These are phyloP conservation scores for Udeniomyces megalosporus DNA, from an alignment of 768 basidiomycete species.

Conservation along the genomic window DNA sequence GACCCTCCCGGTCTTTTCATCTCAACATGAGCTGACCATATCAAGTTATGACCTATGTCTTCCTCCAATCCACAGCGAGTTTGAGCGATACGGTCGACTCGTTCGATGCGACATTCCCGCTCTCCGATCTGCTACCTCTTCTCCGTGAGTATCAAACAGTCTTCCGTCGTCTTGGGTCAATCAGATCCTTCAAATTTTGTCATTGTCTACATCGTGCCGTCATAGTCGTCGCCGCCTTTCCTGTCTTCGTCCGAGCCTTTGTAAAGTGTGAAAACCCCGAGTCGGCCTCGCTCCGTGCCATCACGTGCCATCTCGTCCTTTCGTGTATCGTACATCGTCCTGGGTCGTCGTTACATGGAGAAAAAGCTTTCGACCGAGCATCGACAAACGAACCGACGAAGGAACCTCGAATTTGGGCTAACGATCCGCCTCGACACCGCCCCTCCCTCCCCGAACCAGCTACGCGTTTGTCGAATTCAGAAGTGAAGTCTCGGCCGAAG, in stretches of 20 bases:
- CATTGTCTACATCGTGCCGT: background rate
- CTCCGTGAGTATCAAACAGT: conserved; percentile 10
- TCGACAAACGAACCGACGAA: background rate
- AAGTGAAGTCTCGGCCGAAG: conserved; percentile 2
- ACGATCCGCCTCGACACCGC: background rate
- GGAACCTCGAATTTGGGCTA: background rate
- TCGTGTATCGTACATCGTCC: background rate
- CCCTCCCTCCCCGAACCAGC: background rate
- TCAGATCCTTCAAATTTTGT: background rate
- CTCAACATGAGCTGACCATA: background rate
- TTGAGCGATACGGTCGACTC: conserved; percentile 9
- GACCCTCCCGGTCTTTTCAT: background rate
- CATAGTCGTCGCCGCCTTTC: background rate
- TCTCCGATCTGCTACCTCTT: background rate
- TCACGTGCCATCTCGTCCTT: background rate
- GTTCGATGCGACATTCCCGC: conserved; percentile 13
- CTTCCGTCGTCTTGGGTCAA: too few relatives aligned
- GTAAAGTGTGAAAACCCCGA: too few relatives aligned
- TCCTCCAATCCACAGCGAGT: background rate
- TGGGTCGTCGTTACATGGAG: background rate
- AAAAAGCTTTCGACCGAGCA: background rate
- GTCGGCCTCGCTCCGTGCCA: background rate
- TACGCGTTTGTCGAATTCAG: conserved; percentile 13
- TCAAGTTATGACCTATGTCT: background rate
- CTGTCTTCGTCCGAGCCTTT: too few relatives aligned